These are phyloP conservation scores for Shiraia sp. DNA, from an alignment of 2,329 filamentous ascomycete species.

Conservation along the genomic window DNA sequence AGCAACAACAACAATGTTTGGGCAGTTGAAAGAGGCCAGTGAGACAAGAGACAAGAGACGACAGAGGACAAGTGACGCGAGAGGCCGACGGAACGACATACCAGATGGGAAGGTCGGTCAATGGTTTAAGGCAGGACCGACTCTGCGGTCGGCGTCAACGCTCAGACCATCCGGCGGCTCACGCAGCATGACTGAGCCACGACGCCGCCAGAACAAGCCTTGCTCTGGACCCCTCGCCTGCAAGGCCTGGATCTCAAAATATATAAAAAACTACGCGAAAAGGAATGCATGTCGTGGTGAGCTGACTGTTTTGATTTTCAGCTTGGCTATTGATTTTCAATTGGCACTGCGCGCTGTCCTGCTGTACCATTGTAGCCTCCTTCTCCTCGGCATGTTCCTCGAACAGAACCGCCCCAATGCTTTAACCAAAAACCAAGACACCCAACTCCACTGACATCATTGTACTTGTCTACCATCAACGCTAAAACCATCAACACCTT, in stretches of 20 bases:
- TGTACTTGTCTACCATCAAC: conserved; percentile 7
- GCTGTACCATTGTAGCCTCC: not conserved
- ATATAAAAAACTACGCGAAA: no score
- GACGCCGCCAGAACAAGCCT: conserved; percentile 13
- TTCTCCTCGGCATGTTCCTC: no score
- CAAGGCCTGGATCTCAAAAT: no score
- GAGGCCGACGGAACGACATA: not conserved
- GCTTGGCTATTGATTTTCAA: no score
- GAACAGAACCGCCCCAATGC: no score
- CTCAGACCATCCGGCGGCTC: conserved; percentile 11
- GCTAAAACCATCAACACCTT: not conserved
- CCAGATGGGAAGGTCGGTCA: conserved; percentile 12
- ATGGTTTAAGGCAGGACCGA: conserved; percentile 7
- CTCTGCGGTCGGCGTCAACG: conserved; percentile 16
- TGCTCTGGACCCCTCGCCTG: no score
- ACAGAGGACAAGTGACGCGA: conserved; percentile 1
- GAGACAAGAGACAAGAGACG: not conserved
- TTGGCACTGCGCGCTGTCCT: no score
- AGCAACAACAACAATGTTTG: not conserved
- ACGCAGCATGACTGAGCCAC: conserved; percentile 6
- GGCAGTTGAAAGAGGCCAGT: no score
- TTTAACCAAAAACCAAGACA: no score
- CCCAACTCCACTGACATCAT: conserved; percentile 17
- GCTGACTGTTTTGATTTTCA: no score
- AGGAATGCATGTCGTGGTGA: not conserved